Conservation (phyloP, 345 rosid genomes). For the Eucalyptus sideroxylon region DNA sequence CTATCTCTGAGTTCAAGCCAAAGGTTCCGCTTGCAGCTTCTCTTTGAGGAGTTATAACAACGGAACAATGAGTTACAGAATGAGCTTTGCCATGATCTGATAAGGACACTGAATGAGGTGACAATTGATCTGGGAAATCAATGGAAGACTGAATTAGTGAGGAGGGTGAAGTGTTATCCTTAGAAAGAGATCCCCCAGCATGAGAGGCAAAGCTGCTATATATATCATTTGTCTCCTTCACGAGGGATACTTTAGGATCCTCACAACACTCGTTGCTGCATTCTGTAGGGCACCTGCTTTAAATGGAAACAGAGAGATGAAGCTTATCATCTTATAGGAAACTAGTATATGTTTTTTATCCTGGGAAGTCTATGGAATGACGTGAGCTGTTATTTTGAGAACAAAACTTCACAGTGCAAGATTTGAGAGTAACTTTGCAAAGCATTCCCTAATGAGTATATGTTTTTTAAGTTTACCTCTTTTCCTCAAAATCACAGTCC, state of each 20-base stretch:
- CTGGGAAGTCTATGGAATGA: not conserved
- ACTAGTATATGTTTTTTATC: not conserved
- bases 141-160: conserved; percentile 33
- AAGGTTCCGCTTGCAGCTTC: conserved; percentile 6
- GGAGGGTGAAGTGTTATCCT: conserved; percentile 35
- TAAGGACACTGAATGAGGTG: conserved; percentile 20
- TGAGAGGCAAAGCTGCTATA: conserved; percentile 9
- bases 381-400: not conserved
- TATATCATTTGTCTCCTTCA: conserved; percentile 44
- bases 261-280: not conserved
- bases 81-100: conserved; percentile 13
- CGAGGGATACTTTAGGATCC: not conserved
- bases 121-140: conserved; percentile 26
- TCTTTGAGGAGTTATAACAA: conserved; percentile 32
- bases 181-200: conserved; percentile 40
- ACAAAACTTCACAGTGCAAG: not conserved
- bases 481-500: conserved; percentile 17
- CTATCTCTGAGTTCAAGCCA: conserved; percentile 28
- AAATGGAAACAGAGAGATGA: not conserved
- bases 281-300: not conserved
- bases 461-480: conserved; percentile 31
- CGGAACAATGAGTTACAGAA: conserved; percentile 10
- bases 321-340: not conserved
- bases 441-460: not conserved
- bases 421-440: not conserved